Conservation (phyloP, 495 filamentous ascomycete genomes). For the Lasiosphaeria hispida region DNA sequence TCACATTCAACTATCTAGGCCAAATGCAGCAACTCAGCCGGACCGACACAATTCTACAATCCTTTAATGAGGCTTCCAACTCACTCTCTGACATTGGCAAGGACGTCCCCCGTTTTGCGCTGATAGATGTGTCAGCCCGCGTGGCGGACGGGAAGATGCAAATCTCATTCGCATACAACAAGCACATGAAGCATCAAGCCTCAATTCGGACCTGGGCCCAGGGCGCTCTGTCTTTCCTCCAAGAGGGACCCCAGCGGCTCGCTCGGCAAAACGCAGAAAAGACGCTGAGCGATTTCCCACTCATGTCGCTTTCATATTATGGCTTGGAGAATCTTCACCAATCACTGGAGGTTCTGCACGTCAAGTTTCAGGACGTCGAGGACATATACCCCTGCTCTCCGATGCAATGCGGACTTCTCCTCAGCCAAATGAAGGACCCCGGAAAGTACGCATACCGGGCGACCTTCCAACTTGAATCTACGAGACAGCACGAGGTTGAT, state of each 20-base stretch:
- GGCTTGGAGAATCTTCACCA: conserved; percentile 42
- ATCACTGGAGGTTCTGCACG: conserved; percentile 39
- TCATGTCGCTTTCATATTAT: conserved; percentile 53
- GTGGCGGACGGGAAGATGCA: conserved; percentile 47
- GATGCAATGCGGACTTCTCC: conserved; percentile 41
- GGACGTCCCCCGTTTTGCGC: conserved; percentile 56
- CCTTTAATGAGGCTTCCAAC: conserved; percentile 34
- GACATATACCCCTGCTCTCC: conserved; percentile 46
- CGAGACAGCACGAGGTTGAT: background rate
- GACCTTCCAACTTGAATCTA: conserved; percentile 45
- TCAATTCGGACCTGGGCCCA: conserved; percentile 50
- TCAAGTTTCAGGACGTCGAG: conserved; percentile 31
- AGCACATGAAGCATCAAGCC: conserved; percentile 52
- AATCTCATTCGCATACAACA: conserved; percentile 57
- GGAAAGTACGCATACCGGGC: conserved; percentile 53
- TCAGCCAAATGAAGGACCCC: conserved; percentile 49
- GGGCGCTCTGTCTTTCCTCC: conserved; percentile 44
- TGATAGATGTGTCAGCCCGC: conserved; percentile 36
- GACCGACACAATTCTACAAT: conserved; percentile 50
- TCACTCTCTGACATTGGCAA: conserved; percentile 41
- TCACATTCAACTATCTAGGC: conserved; percentile 58
- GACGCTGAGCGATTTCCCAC: conserved; percentile 54
- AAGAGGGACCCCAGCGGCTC: conserved; percentile 39
- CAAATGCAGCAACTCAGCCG: conserved; percentile 46
- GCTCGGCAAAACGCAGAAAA: conserved; percentile 35